phyloP scores from a whole-genome alignment of 2,329 filamentous ascomycete genomes.

The Colletotrichum sp. region DNA sequence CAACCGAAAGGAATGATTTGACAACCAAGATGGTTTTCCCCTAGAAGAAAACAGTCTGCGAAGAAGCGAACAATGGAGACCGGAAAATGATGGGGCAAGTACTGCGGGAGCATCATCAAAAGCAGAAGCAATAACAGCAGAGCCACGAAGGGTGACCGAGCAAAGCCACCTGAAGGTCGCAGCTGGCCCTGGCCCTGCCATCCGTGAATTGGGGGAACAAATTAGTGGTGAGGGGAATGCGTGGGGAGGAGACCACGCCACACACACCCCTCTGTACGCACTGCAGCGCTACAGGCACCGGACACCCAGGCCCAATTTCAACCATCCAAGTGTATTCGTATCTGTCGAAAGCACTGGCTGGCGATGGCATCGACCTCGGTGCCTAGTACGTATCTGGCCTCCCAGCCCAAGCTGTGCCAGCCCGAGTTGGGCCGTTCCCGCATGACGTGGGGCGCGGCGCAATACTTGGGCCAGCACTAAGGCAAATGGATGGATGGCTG shows the following conservation, averaged over 20 bases:
- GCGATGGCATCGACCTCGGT: background rate
- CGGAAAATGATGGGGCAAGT: background rate
- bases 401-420: background rate
- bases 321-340: background rate
- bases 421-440: constrained; percentile 6
- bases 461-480: background rate
- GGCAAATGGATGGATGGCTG: background rate
- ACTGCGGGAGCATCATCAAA: background rate
- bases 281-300: background rate
- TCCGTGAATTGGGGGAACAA: background rate
- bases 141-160: background rate
- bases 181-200: constrained; percentile 6
- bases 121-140: background rate
- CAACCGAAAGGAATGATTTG: background rate
- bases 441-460: constrained; percentile 11
- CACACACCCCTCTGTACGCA: background rate
- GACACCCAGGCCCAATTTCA: background rate
- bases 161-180: constrained; percentile 19
- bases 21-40: background rate
- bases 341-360: background rate
- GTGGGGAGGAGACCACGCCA: background rate
- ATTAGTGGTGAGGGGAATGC: background rate
- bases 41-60: background rate
- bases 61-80: background rate
- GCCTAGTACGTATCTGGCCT: background rate